Conservation (phyloP, 2,329 filamentous ascomycete genomes). For the Hymenoscyphus linearis region DNA sequence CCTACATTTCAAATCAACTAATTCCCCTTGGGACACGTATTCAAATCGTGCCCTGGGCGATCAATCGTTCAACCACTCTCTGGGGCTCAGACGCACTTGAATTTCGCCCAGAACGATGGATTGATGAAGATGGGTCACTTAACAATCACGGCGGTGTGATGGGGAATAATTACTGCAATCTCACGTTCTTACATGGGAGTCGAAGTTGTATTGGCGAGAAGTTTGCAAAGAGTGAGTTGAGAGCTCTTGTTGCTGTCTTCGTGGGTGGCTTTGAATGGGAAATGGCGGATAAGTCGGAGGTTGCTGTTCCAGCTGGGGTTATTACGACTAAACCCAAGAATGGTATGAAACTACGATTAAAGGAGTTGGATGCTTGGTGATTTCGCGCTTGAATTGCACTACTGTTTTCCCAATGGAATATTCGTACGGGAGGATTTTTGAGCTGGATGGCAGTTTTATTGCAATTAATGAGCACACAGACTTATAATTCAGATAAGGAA, state of each 20-base stretch:
- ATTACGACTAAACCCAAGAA: slow-evolving; percentile 27
- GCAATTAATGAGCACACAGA: too few relatives aligned
- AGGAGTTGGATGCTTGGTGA: slow-evolving; percentile 20
- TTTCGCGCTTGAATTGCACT: neutral
- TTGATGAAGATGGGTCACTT: slow-evolving; percentile 16
- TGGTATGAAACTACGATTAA: slow-evolving; percentile 25
- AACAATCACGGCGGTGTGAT: slow-evolving; percentile 44
- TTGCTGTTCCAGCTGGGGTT: slow-evolving; percentile 18
- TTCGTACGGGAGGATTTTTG: too few relatives aligned
- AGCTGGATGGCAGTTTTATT: too few relatives aligned
- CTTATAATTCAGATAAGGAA: too few relatives aligned
- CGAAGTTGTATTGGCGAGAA: slow-evolving; percentile 76
- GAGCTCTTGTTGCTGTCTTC: slow-evolving; percentile 56
- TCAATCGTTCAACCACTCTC: slow-evolving; percentile 49
- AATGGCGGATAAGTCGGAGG: slow-evolving; percentile 20
- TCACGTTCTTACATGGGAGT: slow-evolving; percentile 83
- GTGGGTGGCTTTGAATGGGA: slow-evolving; percentile 19
- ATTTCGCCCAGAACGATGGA: slow-evolving; percentile 59
- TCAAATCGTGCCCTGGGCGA: slow-evolving; percentile 48
- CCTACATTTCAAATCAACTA: slow-evolving; percentile 48
- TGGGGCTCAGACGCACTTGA: slow-evolving; percentile 56
- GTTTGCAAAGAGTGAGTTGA: slow-evolving; percentile 80
- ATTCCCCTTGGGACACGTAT: slow-evolving; percentile 55
- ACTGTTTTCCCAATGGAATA: too few relatives aligned
- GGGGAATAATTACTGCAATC: slow-evolving; percentile 64